phyloP scores from a whole-genome alignment of 1,284 basidiomycete genomes.

The Termitomyces sp. region DNA sequence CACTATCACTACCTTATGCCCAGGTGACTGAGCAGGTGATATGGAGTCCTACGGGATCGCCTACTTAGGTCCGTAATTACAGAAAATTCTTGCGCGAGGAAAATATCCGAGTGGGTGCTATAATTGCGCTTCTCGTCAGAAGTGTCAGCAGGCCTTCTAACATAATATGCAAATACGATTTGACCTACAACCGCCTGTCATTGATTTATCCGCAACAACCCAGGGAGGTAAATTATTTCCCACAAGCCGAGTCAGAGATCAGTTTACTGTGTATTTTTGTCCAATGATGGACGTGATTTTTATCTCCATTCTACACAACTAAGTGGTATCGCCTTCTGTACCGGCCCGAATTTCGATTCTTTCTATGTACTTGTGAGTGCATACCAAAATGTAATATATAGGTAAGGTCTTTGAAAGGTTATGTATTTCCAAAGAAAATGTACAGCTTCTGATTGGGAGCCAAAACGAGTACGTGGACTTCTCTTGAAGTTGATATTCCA shows the following conservation, averaged over 20 bases:
- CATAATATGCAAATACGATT: slow-evolving; percentile 27
- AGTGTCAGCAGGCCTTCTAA: background rate
- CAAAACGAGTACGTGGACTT: background rate
- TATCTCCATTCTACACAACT: background rate
- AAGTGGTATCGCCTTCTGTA: background rate
- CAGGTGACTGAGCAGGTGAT: slow-evolving; percentile 5
- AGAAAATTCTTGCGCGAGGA: background rate
- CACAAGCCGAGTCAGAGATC: too few species aligned
- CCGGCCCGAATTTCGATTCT: background rate
- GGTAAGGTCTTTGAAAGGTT: background rate
- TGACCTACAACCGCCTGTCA: slow-evolving; percentile 44
- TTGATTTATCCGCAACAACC: slow-evolving; percentile 30
- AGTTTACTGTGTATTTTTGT: background rate
- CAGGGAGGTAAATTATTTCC: background rate
- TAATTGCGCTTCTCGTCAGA: background rate
- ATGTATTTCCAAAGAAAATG: background rate
- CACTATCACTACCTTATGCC: background rate
- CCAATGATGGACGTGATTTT: background rate
- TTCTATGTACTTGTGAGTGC: background rate
- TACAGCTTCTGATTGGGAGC: background rate
- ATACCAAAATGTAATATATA: background rate
- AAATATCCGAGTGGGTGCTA: background rate
- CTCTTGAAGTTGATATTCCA: background rate
- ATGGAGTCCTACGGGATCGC: background rate
- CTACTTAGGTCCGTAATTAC: background rate